Percentiles rank a stretch among this genome's conserved stretches.
phyloP scores from a whole-genome alignment of 176 grass and related monocot species.

The Zea mays region Zm-B73-REFERENCE-NAM-5.0 NC_050105.1:96023001-96023500 shows the following conservation, averaged over 20 bases:
- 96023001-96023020: too few relatives aligned
- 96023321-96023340: slow-evolving; percentile 92
- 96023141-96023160: background rate
- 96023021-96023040: too few relatives aligned
- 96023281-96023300: slow-evolving; percentile 96
- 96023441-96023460: background rate
- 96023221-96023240: slow-evolving; percentile 98
- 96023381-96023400: slow-evolving; percentile 61
- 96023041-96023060: too few relatives aligned
- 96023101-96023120: background rate
- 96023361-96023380: slow-evolving; percentile 83
- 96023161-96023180: slow-evolving; percentile 46
- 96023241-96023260: slow-evolving; percentile 85
- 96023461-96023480: background rate
- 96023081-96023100: background rate
- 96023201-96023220: slow-evolving; percentile 99
- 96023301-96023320: slow-evolving; percentile 92
- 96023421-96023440: background rate
- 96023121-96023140: background rate
- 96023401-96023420: background rate
- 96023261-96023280: slow-evolving; percentile 97
- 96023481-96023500: background rate
- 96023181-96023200: slow-evolving; percentile 86
- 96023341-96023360: slow-evolving; percentile 98
- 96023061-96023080: background rate